Percentiles rank a stretch among this genome's conserved stretches.
Evolutionary conservation across 805 yeast genomes (phyloP).

Genomic region (Lipomyces yamadae): DNA sequence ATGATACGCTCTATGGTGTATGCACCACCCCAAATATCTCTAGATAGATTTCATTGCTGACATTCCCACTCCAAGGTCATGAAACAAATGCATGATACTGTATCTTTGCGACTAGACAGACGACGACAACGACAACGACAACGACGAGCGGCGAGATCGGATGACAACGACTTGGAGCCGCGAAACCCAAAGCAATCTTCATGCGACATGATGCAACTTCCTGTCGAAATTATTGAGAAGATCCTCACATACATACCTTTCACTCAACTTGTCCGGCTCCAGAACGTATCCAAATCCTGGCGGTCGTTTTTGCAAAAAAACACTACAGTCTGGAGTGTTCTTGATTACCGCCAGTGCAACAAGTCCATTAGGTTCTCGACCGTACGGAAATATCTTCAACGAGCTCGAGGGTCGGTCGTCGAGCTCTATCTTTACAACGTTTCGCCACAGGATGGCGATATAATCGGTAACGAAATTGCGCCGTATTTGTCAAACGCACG

Average conservation of each 20-base stretch:
- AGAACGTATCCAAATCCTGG: conserved; percentile 20
- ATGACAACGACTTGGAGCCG: not conserved
- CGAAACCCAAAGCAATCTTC: too few species aligned
- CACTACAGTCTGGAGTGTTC: conserved; percentile 17
- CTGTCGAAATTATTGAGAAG: conserved; percentile 21
- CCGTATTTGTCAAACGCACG: not conserved
- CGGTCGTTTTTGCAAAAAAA: not conserved
- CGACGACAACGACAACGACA: not conserved
- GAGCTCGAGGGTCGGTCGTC: not conserved
- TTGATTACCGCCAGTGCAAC: conserved; percentile 20
- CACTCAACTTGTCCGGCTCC: conserved; percentile 11
- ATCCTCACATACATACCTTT: conserved; percentile 14
- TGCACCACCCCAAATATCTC: not conserved
- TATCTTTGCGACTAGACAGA: not conserved
- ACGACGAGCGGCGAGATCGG: not conserved
- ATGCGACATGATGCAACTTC: conserved; percentile 13
- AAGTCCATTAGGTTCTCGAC: conserved; percentile 4
- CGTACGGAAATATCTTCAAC: conserved; percentile 1
- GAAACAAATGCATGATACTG: conserved; percentile 1
- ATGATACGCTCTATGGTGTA: conserved; percentile 4
- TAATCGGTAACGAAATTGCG: not conserved
- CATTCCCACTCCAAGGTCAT: not conserved
- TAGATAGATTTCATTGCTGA: too few species aligned
- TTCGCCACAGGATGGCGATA: conserved; percentile 5
- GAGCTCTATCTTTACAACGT: not conserved